These are phyloP conservation scores for Posidonia australis DNA, from an alignment of 106 monocot species.

Conservation along the genomic window DNA sequence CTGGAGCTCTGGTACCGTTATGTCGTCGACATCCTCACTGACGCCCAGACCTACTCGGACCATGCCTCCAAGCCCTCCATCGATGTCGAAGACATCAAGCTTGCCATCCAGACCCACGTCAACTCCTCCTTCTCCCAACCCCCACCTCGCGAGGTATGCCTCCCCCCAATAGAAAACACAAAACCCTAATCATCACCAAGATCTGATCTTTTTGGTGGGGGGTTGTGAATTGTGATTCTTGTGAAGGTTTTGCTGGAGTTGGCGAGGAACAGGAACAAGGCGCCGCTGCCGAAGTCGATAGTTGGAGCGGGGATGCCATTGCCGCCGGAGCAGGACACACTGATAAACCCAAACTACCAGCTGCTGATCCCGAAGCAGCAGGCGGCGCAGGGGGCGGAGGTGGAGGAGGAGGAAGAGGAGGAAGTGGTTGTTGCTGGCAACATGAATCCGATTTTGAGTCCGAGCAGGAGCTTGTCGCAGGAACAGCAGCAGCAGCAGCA, in stretches of 20 bases:
- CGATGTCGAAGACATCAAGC: slow-evolving; percentile 84
- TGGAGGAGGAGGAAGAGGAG: slow-evolving; percentile 47
- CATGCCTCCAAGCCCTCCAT: slow-evolving; percentile 72
- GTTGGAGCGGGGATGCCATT: slow-evolving; percentile 76
- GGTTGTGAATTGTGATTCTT: background rate
- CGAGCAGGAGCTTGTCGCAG: background rate
- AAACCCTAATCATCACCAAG: background rate
- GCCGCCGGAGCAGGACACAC: slow-evolving; percentile 86
- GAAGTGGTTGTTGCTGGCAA: slow-evolving; percentile 27
- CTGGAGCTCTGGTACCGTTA: slow-evolving; percentile 91
- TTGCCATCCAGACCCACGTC: slow-evolving; percentile 86
- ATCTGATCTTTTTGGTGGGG: background rate
- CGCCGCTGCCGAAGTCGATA: slow-evolving; percentile 83
- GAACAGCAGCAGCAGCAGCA: slow-evolving; percentile 29
- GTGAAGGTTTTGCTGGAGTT: slow-evolving; percentile 74
- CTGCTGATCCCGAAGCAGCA: slow-evolving; percentile 61
- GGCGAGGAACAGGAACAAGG: slow-evolving; percentile 78
- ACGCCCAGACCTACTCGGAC: slow-evolving; percentile 81
- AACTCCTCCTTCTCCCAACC: slow-evolving; percentile 99
- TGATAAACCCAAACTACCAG: slow-evolving; percentile 88
- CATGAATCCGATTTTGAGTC: slow-evolving; percentile 10
- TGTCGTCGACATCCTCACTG: slow-evolving; percentile 74
- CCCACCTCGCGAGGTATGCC: slow-evolving; percentile 81
- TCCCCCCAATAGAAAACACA: background rate
- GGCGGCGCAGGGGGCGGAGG: slow-evolving; percentile 6